Evolutionary conservation across 176 grass and related monocot genomes (phyloP).

Genomic region (Cocos nucifera): DNA sequence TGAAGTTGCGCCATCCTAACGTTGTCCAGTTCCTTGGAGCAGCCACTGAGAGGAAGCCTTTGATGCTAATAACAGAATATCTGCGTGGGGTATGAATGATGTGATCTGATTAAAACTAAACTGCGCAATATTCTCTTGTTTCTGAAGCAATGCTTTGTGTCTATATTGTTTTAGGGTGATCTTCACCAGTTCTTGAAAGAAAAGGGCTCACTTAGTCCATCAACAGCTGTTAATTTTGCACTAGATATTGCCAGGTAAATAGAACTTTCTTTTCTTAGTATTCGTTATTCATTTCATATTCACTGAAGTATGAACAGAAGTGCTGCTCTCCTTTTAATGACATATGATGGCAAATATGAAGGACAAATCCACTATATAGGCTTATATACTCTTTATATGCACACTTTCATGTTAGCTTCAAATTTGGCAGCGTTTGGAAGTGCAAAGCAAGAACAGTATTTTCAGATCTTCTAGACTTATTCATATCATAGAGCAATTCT

Average conservation of each 20-base stretch:
- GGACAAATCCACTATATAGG: too few species aligned
- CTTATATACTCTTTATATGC: too few species aligned
- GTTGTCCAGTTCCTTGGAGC: slow-evolving; percentile 99
- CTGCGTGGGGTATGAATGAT: slow-evolving; percentile 63
- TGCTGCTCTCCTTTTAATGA: too few species aligned
- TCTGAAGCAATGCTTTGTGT: background rate
- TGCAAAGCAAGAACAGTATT: too few species aligned
- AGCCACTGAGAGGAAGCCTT: slow-evolving; percentile 89
- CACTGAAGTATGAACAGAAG: too few species aligned
- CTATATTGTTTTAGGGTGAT: slow-evolving; percentile 52
- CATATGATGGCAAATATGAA: too few species aligned
- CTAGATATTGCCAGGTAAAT: slow-evolving; percentile 95
- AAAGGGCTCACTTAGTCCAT: slow-evolving; percentile 59
- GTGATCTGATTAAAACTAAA: background rate
- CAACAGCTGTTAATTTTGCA: slow-evolving; percentile 71
- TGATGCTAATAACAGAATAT: slow-evolving; percentile 95
- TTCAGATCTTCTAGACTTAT: too few species aligned
- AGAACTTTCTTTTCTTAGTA: slow-evolving; percentile 12
- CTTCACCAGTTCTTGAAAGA: slow-evolving; percentile 98
- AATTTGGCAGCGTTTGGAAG: too few species aligned
- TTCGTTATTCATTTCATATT: background rate
- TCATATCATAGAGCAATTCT: too few species aligned
- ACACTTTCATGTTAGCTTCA: too few species aligned
- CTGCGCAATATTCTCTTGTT: background rate
- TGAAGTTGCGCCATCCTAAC: slow-evolving; percentile 98